These are phyloP conservation scores for Rhodosporidiobolus odoratus DNA, from an alignment of 768 basidiomycete species.

Conservation along the genomic window DNA sequence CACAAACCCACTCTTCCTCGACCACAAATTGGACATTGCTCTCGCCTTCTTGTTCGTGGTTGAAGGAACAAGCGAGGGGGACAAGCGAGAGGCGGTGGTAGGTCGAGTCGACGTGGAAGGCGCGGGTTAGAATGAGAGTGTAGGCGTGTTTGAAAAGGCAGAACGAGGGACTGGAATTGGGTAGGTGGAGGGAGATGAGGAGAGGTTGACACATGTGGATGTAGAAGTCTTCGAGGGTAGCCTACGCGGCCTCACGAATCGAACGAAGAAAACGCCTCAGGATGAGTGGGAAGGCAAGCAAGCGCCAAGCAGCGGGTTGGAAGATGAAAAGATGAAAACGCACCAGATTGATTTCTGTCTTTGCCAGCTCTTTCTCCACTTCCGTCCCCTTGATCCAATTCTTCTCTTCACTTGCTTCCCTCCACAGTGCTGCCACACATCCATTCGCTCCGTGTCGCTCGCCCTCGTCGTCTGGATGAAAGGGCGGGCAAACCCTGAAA, in stretches of 20 bases:
- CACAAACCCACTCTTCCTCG: conserved; percentile 69
- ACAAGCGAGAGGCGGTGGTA: conserved; percentile 78
- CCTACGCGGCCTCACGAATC: neutral
- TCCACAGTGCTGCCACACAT: neutral
- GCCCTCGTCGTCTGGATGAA: no score
- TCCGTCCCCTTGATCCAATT: neutral
- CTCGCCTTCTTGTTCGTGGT: conserved; percentile 50
- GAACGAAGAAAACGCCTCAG: neutral
- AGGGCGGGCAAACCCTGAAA: neutral
- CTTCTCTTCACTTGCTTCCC: neutral
- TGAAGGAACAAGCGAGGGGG: conserved; percentile 66
- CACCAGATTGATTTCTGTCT: neutral
- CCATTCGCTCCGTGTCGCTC: no score
- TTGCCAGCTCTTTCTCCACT: neutral
- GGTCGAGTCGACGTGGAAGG: conserved; percentile 70
- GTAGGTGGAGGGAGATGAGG: neutral
- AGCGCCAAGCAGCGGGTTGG: neutral
- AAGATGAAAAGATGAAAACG: neutral
- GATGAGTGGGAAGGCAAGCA: neutral
- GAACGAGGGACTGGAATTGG: conserved; percentile 3
- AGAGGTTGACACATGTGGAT: neutral
- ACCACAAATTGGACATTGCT: conserved; percentile 21
- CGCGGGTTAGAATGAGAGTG: conserved; percentile 69
- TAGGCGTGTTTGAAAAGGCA: conserved; percentile 55
- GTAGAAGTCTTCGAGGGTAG: neutral